A percentile compares a stretch with the other conserved stretches of the same genome.
Evolutionary conservation across 306 rosid species (phyloP).

Genomic region (Pyrus betulifolia): DNA sequence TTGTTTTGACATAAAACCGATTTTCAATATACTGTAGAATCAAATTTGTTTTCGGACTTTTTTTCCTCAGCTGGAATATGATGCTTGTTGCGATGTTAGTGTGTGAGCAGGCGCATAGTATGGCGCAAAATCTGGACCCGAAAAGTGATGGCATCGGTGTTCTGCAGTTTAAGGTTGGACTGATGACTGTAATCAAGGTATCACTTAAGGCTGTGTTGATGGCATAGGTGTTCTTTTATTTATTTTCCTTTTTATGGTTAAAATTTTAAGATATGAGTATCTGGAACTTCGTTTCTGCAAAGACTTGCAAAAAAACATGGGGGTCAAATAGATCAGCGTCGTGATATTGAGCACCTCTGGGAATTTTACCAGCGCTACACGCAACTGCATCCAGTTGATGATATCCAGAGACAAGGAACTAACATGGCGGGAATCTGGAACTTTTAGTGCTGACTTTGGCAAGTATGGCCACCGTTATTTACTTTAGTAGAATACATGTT

Average conservation of each 20-base stretch:
- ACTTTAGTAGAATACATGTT: neutral
- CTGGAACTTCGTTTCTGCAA: slow-evolving; percentile 48
- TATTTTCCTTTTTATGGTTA: neutral
- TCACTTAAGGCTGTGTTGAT: neutral
- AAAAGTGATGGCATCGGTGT: slow-evolving; percentile 54
- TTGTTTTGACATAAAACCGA: too few species aligned
- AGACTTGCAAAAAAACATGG: slow-evolving; percentile 78
- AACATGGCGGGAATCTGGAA: slow-evolving; percentile 73
- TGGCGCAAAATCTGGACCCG: slow-evolving; percentile 93
- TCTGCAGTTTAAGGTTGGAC: slow-evolving; percentile 88
- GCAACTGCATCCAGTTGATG: slow-evolving; percentile 54
- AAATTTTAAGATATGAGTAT: neutral
- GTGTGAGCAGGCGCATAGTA: slow-evolving; percentile 86
- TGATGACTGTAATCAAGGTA: slow-evolving; percentile 91
- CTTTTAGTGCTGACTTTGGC: slow-evolving; percentile 57
- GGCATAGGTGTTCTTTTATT: too few species aligned
- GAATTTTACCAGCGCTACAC: slow-evolving; percentile 69
- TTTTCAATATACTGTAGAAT: too few species aligned
- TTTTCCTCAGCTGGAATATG: too few species aligned
- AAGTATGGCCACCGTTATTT: slow-evolving; percentile 48
- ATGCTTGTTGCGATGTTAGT: slow-evolving; percentile 24
- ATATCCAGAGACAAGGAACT: slow-evolving; percentile 72
- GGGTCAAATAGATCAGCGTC: slow-evolving; percentile 60
- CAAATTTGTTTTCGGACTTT: too few species aligned
- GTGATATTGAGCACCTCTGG: slow-evolving; percentile 74